These are phyloP conservation scores for Claviceps maximensis DNA, from an alignment of 2,329 filamentous ascomycete species.

Conservation along the genomic window DNA sequence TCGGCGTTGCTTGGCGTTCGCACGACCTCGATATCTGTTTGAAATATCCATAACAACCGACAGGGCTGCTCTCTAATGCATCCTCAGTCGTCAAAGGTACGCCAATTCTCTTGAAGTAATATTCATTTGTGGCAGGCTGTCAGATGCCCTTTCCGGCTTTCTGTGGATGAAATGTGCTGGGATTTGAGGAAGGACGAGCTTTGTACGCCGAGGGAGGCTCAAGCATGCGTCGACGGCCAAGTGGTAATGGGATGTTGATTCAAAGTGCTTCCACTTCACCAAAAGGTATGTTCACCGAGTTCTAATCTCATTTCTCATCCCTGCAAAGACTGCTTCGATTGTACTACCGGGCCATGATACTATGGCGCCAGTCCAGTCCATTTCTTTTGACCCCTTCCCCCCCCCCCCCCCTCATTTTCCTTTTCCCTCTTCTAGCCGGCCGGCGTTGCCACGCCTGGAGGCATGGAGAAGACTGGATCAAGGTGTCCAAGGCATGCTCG, in stretches of 20 bases:
- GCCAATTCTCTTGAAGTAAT: background rate
- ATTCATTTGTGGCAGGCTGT: background rate
- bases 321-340: conserved; percentile 1
- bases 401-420: too few relatives aligned
- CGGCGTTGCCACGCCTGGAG: background rate
- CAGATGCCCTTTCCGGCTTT: background rate
- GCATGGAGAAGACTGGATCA: background rate
- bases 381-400: background rate
- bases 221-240: background rate
- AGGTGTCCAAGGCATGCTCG: background rate
- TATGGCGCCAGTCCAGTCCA: background rate
- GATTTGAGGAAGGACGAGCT: background rate
- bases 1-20: background rate
- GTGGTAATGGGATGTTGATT: background rate
- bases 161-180: background rate
- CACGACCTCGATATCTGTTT: background rate
- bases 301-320: conserved; percentile 2
- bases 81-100: conserved; percentile 6
- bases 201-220: background rate
- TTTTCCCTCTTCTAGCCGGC: background rate
- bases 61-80: conserved; percentile 3
- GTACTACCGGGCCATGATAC: background rate
- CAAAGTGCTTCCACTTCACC: background rate
- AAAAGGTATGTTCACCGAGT: conserved; percentile 5
- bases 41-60: background rate